Evolutionary conservation across 2,329 filamentous ascomycete genomes (phyloP), one percentile per base, ranked within the genome.

Genomic region (Fonsecaea erecta): DNA sequence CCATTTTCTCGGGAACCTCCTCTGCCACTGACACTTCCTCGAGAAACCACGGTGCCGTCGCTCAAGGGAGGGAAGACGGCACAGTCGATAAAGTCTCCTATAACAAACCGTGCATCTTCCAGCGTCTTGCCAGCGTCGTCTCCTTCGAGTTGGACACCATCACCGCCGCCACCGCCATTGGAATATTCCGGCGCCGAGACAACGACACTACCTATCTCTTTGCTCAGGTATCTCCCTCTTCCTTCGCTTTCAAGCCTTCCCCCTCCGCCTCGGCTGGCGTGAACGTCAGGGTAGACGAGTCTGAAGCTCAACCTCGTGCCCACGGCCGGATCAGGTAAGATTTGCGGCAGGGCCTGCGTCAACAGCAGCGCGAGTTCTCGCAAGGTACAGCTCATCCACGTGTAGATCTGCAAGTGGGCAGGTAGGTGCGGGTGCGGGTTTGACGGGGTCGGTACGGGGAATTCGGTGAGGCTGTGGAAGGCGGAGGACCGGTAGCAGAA

Each of bases 231-330:
- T 34, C 89, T 85, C 68, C 86, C 84, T 57, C 83, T 77, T 57
- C 79, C 73, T 18, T 70, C 72, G 8, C 60, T 67, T 11, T 69
- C 69, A 18, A 70, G 59, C 32, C 67, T 58, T 14, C 69, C 67
- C 14, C 71, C 57, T 5, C 68, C 65, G 71, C 77, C 30, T 72
- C 76, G 69, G 61, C 78, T 73, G 65, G 82, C 76, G 52, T 77
- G 77, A 26, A 90, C 86, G 77, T 97, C 92, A 1, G 91, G 90
- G 75, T 90, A 97, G 60, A 97, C 87, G 18, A 97, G 85, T 54
- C 93, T 90, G 79, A 95, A 98, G 66, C 87, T 88, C n/a, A 97
- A 84, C 60, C 94, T 88, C 8, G 93, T 94, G 66, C 94, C 93
- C 46, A 93, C 84, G 6, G 89, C 86, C 2, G 66, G 66, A 40